Evolutionary conservation across 1,284 basidiomycete species (phyloP).

Genomic region (Filobasidium uniguttulatum): DNA sequence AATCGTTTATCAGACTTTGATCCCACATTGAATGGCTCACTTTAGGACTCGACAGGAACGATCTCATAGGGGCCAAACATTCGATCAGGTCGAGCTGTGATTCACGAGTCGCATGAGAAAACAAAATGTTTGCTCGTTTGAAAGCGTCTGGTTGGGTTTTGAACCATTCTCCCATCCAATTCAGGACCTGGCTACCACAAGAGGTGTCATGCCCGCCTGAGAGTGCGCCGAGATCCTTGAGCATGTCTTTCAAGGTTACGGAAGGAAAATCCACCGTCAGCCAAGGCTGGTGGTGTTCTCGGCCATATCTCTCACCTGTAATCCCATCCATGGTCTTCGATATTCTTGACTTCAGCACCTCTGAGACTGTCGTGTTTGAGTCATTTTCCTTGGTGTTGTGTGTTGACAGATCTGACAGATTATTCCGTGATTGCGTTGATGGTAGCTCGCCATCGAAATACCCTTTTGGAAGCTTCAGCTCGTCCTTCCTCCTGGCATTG

Average conservation of each 20-base stretch:
- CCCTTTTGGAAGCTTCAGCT: background rate
- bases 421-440: background rate
- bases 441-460: background rate
- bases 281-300: background rate
- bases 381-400: background rate
- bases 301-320: background rate
- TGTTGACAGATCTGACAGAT: background rate
- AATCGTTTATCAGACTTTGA: background rate
- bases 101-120: background rate
- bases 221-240: constrained; percentile 2
- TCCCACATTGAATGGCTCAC: constrained; percentile 1
- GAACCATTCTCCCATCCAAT: constrained; percentile 5
- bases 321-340: no score
- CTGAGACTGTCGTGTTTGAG: no score
- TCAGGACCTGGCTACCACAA: background rate
- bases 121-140: background rate
- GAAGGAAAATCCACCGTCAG: background rate
- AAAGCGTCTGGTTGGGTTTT: constrained; percentile 3
- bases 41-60: background rate
- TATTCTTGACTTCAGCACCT: no score
- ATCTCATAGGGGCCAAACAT: background rate
- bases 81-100: constrained; percentile 1
- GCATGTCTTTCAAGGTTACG: background rate
- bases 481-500: background rate
- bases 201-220: background rate